These are phyloP conservation scores for Alternaria postmessia DNA, from an alignment of 2,329 filamentous ascomycete genomes.

Conservation along the genomic window DNA sequence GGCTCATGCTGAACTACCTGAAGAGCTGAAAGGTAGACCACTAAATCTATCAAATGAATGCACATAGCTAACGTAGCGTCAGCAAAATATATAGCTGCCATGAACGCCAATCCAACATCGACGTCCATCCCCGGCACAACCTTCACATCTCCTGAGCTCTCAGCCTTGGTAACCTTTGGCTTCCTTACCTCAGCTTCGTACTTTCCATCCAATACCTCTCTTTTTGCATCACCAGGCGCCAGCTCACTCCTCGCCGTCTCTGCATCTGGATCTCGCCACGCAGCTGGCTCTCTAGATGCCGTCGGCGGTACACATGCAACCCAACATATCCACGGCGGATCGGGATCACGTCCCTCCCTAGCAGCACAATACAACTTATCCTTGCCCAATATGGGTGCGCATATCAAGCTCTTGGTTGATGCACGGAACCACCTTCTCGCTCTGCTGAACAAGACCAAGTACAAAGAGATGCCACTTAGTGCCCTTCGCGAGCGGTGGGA, in stretches of 20 bases:
- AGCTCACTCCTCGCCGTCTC: constrained; percentile 66
- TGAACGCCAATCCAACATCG: constrained; percentile 62
- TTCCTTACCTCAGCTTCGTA: constrained; percentile 65
- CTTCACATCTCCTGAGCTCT: constrained; percentile 60
- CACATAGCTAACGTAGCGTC: constrained; percentile 9
- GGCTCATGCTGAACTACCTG: constrained; percentile 31
- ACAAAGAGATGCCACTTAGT: constrained; percentile 69
- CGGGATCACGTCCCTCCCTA: constrained; percentile 23
- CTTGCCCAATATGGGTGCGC: constrained; percentile 71
- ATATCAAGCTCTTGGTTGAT: constrained; percentile 70
- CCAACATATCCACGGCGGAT: constrained; percentile 71
- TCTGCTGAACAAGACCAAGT: constrained; percentile 66
- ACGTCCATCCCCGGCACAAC: constrained; percentile 51
- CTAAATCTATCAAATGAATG: neutral
- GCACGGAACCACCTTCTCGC: constrained; percentile 69
- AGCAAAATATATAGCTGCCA: constrained; percentile 61
- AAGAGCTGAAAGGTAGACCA: constrained; percentile 49
- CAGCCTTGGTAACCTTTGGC: constrained; percentile 69
- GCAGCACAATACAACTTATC: constrained; percentile 61
- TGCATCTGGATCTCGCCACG: constrained; percentile 67
- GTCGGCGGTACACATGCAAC: constrained; percentile 74
- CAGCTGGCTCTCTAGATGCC: constrained; percentile 73
- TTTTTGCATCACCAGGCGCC: constrained; percentile 54
- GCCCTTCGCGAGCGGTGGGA: constrained; percentile 75
- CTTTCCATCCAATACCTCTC: constrained; percentile 46